A percentile compares a stretch with the other conserved stretches of the same genome.
These are phyloP conservation scores for Vigna unguiculata DNA, from an alignment of 306 rosid species.

Conservation along the genomic window DNA sequence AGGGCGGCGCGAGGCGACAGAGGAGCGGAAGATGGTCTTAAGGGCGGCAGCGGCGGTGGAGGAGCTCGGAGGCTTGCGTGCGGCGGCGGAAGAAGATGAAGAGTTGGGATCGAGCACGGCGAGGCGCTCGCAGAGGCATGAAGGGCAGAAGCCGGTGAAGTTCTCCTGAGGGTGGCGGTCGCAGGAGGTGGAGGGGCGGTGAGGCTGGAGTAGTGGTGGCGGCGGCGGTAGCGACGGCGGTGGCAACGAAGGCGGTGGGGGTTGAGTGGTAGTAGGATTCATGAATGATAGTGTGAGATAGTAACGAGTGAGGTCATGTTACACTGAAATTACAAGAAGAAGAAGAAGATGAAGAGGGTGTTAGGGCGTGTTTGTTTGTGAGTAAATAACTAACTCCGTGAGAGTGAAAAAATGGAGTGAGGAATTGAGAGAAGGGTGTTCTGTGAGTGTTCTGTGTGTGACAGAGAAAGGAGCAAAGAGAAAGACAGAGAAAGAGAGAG, in stretches of 20 bases:
- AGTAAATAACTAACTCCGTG: neutral
- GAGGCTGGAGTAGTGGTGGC: constrained; percentile 54
- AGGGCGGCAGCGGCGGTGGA: constrained; percentile 94
- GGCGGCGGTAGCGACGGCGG: constrained; percentile 12
- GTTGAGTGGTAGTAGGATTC: constrained; percentile 74
- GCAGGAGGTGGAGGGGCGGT: constrained; percentile 86
- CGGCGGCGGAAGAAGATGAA: constrained; percentile 64
- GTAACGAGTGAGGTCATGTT: constrained; percentile 76
- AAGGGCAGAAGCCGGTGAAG: constrained; percentile 98
- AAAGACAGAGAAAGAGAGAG: constrained; percentile 36
- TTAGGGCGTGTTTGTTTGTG: neutral
- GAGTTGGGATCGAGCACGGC: constrained; percentile 80
- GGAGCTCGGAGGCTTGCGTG: constrained; percentile 63
- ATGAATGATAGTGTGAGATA: constrained; percentile 47
- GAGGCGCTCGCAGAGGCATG: constrained; percentile 99
- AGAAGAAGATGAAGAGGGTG: neutral
- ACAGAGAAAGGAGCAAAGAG: constrained; percentile 41
- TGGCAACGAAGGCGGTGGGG: constrained; percentile 44
- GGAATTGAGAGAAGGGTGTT: constrained; percentile 5
- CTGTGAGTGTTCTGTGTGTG: constrained; percentile 30
- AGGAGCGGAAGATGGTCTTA: constrained; percentile 82
- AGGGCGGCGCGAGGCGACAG: constrained; percentile 39
- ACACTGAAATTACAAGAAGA: constrained; percentile 25
- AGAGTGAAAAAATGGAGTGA: neutral
- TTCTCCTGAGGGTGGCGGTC: constrained; percentile 82